Evolutionary conservation across 345 rosid species (phyloP).

Genomic region (Leavenworthia alabamica): DNA sequence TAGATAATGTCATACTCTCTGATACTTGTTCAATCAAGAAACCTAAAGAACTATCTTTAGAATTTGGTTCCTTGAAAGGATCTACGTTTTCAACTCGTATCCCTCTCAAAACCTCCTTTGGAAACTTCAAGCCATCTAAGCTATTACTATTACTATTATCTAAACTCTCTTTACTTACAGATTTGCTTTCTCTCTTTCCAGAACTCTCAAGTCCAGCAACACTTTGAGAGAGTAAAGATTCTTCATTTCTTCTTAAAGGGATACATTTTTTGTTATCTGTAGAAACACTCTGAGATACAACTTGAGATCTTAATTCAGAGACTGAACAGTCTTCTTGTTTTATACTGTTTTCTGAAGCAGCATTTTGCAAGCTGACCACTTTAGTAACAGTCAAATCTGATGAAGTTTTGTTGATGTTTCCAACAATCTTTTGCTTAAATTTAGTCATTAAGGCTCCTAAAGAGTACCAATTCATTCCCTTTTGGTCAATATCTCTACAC

Average conservation of each 20-base stretch:
- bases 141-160: not conserved
- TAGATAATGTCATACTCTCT: not conserved
- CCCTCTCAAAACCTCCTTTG: not conserved
- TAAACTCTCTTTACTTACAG: not conserved
- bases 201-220: no score
- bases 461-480: no score
- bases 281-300: constrained; percentile 10
- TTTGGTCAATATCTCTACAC: constrained; percentile 23
- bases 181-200: not conserved
- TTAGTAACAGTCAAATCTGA: not conserved
- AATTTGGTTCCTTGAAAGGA: not conserved
- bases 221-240: no score
- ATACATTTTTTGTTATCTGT: no score
- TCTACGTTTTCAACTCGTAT: not conserved
- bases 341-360: not conserved
- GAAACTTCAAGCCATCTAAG: constrained; percentile 1
- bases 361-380: not conserved
- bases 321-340: not conserved
- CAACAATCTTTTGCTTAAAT: constrained; percentile 22
- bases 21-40: not conserved
- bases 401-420: constrained; percentile 10
- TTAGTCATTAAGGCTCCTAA: constrained; percentile 24
- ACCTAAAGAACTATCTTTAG: not conserved
- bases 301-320: not conserved
- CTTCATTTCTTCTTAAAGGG: not conserved